phyloP scores from a whole-genome alignment of 768 basidiomycete genomes.

The Inosperma sp. region DNA sequence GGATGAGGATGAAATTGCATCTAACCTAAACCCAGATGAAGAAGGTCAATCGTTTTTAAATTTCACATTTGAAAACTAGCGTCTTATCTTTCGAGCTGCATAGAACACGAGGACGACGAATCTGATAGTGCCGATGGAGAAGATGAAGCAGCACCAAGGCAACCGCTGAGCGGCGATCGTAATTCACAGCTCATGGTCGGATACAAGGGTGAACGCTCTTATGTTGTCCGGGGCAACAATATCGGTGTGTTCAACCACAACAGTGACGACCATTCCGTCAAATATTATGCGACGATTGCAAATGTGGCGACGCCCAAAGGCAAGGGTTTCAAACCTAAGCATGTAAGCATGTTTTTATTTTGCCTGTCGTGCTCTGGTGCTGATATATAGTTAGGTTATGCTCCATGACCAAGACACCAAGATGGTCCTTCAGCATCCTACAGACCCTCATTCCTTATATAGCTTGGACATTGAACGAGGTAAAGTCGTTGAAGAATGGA shows the following conservation, averaged over 20 bases:
- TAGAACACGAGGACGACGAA: constrained; percentile 40
- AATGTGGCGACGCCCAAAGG: constrained; percentile 77
- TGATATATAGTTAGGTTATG: constrained; percentile 64
- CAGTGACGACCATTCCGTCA: constrained; percentile 58
- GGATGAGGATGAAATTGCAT: constrained; percentile 72
- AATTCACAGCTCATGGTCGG: constrained; percentile 92
- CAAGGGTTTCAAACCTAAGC: constrained; percentile 77
- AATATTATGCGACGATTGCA: constrained; percentile 84
- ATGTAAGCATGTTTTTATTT: constrained; percentile 46
- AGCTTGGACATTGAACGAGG: constrained; percentile 91
- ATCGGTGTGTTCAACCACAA: constrained; percentile 87
- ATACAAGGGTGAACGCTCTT: constrained; percentile 92
- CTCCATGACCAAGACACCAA: constrained; percentile 93
- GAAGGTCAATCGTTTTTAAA: constrained; percentile 43
- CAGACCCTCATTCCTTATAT: constrained; percentile 76
- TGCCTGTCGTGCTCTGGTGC: constrained; percentile 1
- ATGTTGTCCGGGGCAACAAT: constrained; percentile 86
- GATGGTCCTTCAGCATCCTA: constrained; percentile 89
- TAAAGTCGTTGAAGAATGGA: constrained; percentile 98
- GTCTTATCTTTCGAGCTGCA: constrained; percentile 28
- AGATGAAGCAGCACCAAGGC: constrained; percentile 36
- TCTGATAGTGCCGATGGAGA: constrained; percentile 34
- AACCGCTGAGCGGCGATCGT: constrained; percentile 50
- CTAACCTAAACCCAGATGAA: constrained; percentile 60
- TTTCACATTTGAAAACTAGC: not conserved